A percentile compares a stretch with the other conserved stretches of the same genome.
phyloP scores from a whole-genome alignment of 2,329 filamentous ascomycete species.

The Penicillium sp. region DNA sequence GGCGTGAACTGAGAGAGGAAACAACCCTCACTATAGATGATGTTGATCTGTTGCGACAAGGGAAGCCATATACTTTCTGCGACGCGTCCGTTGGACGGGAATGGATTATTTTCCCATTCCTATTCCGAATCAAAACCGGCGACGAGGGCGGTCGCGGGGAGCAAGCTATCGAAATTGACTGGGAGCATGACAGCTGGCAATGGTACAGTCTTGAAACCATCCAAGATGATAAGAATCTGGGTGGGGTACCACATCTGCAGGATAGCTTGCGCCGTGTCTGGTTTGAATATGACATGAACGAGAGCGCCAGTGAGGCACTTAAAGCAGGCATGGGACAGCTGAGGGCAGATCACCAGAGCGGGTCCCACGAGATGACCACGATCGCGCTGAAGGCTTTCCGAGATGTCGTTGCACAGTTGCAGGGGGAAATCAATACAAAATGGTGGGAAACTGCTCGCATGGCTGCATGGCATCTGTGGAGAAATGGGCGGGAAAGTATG shows the following conservation, averaged over 20 bases:
- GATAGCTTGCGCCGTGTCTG: slow-evolving; percentile 59
- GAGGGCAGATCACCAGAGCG: slow-evolving; percentile 56
- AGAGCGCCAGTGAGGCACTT: slow-evolving; percentile 46
- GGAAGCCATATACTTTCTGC: slow-evolving; percentile 56
- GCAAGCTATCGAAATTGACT: slow-evolving; percentile 53
- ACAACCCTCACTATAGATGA: slow-evolving; percentile 51
- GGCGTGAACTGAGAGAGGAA: slow-evolving; percentile 61
- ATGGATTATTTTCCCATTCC: slow-evolving; percentile 64
- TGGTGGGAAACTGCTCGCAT: slow-evolving; percentile 58
- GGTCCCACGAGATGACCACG: slow-evolving; percentile 56
- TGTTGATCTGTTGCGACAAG: slow-evolving; percentile 53
- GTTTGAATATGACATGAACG: slow-evolving; percentile 53
- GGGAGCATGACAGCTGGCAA: slow-evolving; percentile 58
- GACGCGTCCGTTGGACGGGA: slow-evolving; percentile 53
- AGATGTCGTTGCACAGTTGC: slow-evolving; percentile 39
- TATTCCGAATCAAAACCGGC: slow-evolving; percentile 46
- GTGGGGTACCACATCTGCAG: slow-evolving; percentile 56
- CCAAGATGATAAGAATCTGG: slow-evolving; percentile 45
- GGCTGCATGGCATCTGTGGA: slow-evolving; percentile 61
- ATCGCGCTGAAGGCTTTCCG: slow-evolving; percentile 52
- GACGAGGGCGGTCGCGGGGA: slow-evolving; percentile 35
- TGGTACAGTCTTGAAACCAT: slow-evolving; percentile 56
- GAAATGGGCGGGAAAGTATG: slow-evolving; percentile 65
- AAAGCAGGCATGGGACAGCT: slow-evolving; percentile 49
- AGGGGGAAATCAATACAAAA: slow-evolving; percentile 21